Conservation (phyloP, 116 monocot genomes). For the Trichopus zeylanicus region DNA sequence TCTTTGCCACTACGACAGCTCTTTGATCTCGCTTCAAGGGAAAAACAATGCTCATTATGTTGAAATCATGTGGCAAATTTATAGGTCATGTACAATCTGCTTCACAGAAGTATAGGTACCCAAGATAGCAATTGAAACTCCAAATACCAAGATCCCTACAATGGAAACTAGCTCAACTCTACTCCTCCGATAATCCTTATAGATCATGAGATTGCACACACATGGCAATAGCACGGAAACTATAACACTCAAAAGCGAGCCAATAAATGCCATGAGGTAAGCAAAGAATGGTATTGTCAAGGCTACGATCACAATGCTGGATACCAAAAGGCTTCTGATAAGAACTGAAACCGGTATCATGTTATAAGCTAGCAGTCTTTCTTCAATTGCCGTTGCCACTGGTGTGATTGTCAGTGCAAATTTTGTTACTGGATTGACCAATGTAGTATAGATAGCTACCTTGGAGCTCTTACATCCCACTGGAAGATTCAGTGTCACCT, state of each 20-base stretch:
- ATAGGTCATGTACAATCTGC: constrained; percentile 30
- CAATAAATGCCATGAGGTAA: constrained; percentile 58
- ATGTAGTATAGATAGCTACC: constrained; percentile 62
- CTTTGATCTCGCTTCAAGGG: too few species aligned
- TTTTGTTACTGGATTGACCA: constrained; percentile 70
- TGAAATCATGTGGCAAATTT: too few species aligned
- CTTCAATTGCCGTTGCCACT: constrained; percentile 55
- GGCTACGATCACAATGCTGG: constrained; percentile 51
- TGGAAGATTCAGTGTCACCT: constrained; percentile 76
- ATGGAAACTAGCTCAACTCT: constrained; percentile 20
- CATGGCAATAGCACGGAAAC: constrained; percentile 60
- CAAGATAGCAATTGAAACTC: constrained; percentile 23
- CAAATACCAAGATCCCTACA: constrained; percentile 29
- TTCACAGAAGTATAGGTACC: constrained; percentile 57
- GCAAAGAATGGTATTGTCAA: constrained; percentile 63
- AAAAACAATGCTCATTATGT: too few species aligned
- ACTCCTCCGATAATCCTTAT: constrained; percentile 9
- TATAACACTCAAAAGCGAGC: constrained; percentile 47
- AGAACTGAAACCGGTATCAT: constrained; percentile 9
- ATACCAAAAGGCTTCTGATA: constrained; percentile 36
- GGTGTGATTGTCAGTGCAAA: constrained; percentile 54
- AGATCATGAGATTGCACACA: constrained; percentile 73
- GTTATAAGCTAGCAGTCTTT: constrained; percentile 24
- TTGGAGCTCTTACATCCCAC: constrained; percentile 34
- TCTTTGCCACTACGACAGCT: too few species aligned